A percentile compares a stretch with the other conserved stretches of the same genome.
phyloP scores from a whole-genome alignment of 495 filamentous ascomycete species.

The Penicillium salamii region DNA sequence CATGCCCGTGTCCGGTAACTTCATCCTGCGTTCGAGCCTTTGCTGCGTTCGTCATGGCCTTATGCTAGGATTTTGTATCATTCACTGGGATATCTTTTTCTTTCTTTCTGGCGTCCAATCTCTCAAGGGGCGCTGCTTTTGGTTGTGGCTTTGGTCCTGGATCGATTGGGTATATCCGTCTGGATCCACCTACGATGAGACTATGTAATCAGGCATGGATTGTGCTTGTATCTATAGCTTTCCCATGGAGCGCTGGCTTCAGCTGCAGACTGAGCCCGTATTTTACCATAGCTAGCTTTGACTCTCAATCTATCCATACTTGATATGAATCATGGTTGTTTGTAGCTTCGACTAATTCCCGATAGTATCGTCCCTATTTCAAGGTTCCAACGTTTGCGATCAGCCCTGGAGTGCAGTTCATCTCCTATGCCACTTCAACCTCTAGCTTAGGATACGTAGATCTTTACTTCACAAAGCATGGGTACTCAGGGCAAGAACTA shows the following conservation, averaged over 20 bases:
- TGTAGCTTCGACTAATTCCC: background rate
- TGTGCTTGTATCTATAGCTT: constrained; percentile 9
- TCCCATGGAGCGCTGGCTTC: background rate
- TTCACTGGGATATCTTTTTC: constrained; percentile 2
- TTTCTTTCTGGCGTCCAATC: constrained; percentile 4
- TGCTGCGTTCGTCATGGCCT: constrained; percentile 15
- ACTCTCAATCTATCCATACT: constrained; percentile 13
- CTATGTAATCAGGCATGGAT: constrained; percentile 9
- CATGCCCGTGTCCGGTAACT: constrained; percentile 11
- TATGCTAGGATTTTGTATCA: constrained; percentile 7
- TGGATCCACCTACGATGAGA: background rate
- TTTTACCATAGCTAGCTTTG: constrained; percentile 6
- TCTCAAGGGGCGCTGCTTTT: constrained; percentile 6
- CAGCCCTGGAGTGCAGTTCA: too few relatives aligned
- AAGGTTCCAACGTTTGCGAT: too few relatives aligned
- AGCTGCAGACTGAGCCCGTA: background rate
- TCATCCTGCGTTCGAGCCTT: constrained; percentile 9
- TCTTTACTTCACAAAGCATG: too few relatives aligned
- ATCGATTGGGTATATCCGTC: background rate
- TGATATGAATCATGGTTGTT: background rate
- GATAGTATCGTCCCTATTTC: too few relatives aligned
- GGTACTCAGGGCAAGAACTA: too few relatives aligned
- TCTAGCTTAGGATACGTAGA: too few relatives aligned
- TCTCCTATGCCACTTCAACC: too few relatives aligned
- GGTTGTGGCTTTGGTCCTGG: constrained; percentile 5